phyloP scores from a whole-genome alignment of 2,329 filamentous ascomycete species.

The Fusarium sambucinum region DNA sequence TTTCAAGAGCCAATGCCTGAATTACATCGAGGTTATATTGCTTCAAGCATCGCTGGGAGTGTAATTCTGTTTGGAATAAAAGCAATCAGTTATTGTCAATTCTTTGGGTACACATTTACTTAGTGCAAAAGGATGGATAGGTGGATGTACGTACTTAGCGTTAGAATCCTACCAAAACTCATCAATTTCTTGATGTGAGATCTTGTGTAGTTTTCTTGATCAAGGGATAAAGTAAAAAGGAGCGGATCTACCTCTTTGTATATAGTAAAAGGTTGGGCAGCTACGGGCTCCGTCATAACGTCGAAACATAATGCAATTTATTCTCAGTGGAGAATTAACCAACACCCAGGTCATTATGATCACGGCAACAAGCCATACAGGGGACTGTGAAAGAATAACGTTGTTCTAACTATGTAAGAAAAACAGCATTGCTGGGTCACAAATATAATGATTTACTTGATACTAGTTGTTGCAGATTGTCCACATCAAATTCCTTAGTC shows the following conservation, averaged over 20 bases:
- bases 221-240: not conserved
- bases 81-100: not conserved
- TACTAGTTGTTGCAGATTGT: not conserved
- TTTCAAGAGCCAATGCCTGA: not conserved
- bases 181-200: not conserved
- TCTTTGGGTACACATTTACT: not conserved
- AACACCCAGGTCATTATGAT: not conserved
- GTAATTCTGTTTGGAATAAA: not conserved
- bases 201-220: not conserved
- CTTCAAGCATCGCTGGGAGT: not conserved
- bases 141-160: not conserved
- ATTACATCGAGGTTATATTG: not conserved
- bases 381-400: not conserved
- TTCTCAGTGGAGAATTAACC: not conserved
- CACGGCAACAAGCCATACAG: not conserved
- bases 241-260: constrained; percentile 27
- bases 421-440: not conserved
- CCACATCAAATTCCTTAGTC: not conserved
- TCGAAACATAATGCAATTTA: constrained; percentile 40
- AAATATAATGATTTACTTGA: not conserved
- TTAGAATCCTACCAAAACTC: not conserved
- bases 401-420: too few relatives aligned
- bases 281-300: constrained; percentile 35
- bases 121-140: not conserved
- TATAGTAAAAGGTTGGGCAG: not conserved